Conservation (phyloP, 768 basidiomycete genomes). For the Trametes maxima region DNA sequence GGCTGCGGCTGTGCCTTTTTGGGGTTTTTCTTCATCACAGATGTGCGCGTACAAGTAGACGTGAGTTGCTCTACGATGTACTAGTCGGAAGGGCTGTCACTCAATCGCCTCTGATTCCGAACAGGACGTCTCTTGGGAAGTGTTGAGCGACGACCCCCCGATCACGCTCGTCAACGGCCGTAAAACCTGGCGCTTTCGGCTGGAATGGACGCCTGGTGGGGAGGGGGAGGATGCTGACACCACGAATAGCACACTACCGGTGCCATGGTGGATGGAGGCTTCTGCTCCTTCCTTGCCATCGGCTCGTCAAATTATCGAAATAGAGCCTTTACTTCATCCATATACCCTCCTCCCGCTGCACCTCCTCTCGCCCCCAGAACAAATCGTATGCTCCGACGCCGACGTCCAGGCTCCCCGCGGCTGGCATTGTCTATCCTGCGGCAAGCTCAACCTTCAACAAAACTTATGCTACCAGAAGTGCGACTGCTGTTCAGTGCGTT, state of each 20-base stretch:
- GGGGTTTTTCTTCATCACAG: constrained; percentile 7
- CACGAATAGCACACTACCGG: not conserved
- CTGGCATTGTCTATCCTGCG: constrained; percentile 21
- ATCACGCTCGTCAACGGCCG: not conserved
- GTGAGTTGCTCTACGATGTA: not conserved
- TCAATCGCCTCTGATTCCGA: not conserved
- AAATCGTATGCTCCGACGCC: constrained; percentile 5
- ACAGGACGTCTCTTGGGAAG: not conserved
- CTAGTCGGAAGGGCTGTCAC: not conserved
- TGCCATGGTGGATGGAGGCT: constrained; percentile 11
- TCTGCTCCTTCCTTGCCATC: not conserved
- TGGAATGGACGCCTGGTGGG: constrained; percentile 14
- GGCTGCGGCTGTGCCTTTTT: constrained; percentile 11
- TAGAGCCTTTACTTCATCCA: not conserved
- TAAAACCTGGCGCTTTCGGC: constrained; percentile 8
- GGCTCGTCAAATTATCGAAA: not conserved
- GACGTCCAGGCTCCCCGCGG: constrained; percentile 7
- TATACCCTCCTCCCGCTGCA: constrained; percentile 14
- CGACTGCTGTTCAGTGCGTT: constrained; percentile 12
- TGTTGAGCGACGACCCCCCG: not conserved
- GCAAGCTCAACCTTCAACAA: constrained; percentile 17
- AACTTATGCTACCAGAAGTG: constrained; percentile 22
- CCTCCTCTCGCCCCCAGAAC: constrained; percentile 1
- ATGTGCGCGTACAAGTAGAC: not conserved
- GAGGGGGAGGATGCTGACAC: constrained; percentile 4